phyloP scores from a whole-genome alignment of 305 asterid genomes.

The Ajuga reptans region DNA sequence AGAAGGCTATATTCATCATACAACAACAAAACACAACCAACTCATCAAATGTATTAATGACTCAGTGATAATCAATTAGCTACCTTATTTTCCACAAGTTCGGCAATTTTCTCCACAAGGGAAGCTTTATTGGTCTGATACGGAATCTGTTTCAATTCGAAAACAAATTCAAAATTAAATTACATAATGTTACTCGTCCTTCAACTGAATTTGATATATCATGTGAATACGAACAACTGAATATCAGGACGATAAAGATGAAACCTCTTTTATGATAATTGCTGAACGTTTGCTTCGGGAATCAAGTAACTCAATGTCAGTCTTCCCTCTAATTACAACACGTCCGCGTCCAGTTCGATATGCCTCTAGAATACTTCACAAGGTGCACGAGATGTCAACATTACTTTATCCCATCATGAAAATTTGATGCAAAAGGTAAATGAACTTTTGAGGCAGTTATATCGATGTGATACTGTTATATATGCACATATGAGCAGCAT shows the following conservation, averaged over 20 bases:
- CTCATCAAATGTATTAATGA: constrained; percentile 3
- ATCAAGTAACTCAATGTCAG: constrained; percentile 80
- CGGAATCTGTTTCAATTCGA: constrained; percentile 59
- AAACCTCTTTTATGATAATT: constrained; percentile 91
- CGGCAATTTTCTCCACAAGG: constrained; percentile 89
- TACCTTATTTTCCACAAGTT: constrained; percentile 92
- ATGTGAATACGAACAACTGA: constrained; percentile 8
- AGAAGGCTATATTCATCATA: neutral
- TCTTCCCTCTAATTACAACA: constrained; percentile 83
- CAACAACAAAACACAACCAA: neutral
- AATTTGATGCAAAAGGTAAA: neutral
- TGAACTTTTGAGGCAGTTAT: neutral
- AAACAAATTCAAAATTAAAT: constrained; percentile 8
- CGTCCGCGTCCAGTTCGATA: constrained; percentile 95
- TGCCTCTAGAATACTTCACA: constrained; percentile 77
- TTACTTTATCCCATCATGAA: neutral
- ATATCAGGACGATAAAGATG: constrained; percentile 18
- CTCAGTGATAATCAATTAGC: neutral
- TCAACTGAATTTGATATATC: neutral
- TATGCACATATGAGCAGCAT: no score
- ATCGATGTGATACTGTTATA: neutral
- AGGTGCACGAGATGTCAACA: constrained; percentile 14
- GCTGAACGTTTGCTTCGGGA: constrained; percentile 76
- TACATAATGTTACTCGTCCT: neutral
- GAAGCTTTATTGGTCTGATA: constrained; percentile 96